phyloP scores from a whole-genome alignment of 768 basidiomycete species.

The Rubroboletus satanas region DNA sequence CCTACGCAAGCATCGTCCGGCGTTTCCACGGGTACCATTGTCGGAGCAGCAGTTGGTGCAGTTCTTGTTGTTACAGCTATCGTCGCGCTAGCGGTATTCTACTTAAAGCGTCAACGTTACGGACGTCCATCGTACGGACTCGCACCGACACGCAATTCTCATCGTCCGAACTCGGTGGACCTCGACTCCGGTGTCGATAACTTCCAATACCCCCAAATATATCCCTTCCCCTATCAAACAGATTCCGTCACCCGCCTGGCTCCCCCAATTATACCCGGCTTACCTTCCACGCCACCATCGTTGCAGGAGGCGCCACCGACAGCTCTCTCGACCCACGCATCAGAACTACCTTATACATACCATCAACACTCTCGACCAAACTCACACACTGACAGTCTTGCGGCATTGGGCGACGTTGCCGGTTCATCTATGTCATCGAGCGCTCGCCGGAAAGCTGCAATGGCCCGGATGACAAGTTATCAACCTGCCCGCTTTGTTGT shows the following conservation, averaged over 20 bases:
- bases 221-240: slow-evolving; percentile 31
- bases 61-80: slow-evolving; percentile 51
- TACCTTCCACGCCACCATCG: not conserved
- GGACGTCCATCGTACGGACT: slow-evolving; percentile 28
- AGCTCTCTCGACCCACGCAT: slow-evolving; percentile 6
- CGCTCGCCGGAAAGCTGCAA: slow-evolving; percentile 50
- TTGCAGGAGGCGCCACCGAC: slow-evolving; percentile 4
- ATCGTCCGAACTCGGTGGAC: slow-evolving; percentile 38
- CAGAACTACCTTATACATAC: slow-evolving; percentile 3
- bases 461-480: slow-evolving; percentile 44
- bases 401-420: slow-evolving; percentile 16
- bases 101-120: slow-evolving; percentile 34
- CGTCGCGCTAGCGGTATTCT: slow-evolving; percentile 50
- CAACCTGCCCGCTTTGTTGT: slow-evolving; percentile 53
- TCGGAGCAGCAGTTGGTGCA: slow-evolving; percentile 46
- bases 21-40: slow-evolving; percentile 44
- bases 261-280: slow-evolving; percentile 8
- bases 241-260: slow-evolving; percentile 17
- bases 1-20: slow-evolving; percentile 21
- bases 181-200: slow-evolving; percentile 26
- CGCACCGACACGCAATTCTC: slow-evolving; percentile 26
- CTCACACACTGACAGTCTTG: slow-evolving; percentile 22
- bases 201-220: slow-evolving; percentile 34
- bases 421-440: slow-evolving; percentile 34
- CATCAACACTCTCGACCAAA: slow-evolving; percentile 16